Evolutionary conservation across 225 moss, liverwort and hornwort species (phyloP), one percentile per base, ranked within the genome.

Genomic region (Neckera pumila): DNA sequence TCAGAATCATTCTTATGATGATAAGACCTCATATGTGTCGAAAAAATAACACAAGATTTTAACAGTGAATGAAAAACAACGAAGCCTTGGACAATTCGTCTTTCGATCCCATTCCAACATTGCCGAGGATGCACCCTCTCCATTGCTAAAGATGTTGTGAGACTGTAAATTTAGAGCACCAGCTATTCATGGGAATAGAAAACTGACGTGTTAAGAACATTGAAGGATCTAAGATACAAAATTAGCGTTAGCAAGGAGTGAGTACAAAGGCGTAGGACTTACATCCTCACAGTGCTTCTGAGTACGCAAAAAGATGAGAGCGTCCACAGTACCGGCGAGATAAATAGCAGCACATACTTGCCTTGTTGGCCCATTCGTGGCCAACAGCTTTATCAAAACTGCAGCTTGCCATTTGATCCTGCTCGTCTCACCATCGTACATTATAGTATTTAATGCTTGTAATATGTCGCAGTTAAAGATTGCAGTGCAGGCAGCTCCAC

Each of bases 391-490:
- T 75, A 88, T 74, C 79, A 93, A 59, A 54, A 76, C 87, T 58
- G 89, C 93, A 87, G 90, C 89, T 90, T 90, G 87, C 93, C 93
- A 93, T 80, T 45, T 92, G 59, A 27, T 76, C 87, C 17, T 83
- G 86, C 15, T 79, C 40, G 45, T 79, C 54, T 75, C 76, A 65
- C 87, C 87, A 0, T 71, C 25, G 53, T 8, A 70, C 18, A 90
- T 80, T 54, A 90, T 86, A 15, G 6, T 6, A 19, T 86, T 90
- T 25, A 93, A 76, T 13, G 36, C 6, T 51, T 5, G 22, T 9
- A 93, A 54, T 53, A 85, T 40, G 3, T 76, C 42, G 85, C 83
- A 69, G 8, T 38, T 8, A 18, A 22, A 88, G 26, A 93, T 93
- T 34, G 6, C 10, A 7, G 81, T 20, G 85, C 93, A 93, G 47